phyloP scores from a whole-genome alignment of 129 eudicot species.

The Helianthus tuberosus region DNA sequence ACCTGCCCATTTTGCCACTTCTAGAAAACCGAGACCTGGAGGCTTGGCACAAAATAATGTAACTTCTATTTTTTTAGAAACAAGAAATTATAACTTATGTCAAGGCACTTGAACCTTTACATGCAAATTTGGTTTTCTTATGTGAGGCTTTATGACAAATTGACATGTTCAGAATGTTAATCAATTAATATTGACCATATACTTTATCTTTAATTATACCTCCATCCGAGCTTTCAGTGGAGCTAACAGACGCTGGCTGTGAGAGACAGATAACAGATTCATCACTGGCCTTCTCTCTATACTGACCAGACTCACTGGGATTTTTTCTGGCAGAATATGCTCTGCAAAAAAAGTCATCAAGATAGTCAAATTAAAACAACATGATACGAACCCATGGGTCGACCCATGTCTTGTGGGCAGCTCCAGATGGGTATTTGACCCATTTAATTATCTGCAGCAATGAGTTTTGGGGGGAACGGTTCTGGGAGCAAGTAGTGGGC shows the following conservation, averaged over 20 bases:
- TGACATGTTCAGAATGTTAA: background rate
- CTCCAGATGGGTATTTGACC: no score
- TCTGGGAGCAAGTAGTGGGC: no score
- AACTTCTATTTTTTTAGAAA: background rate
- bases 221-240: conserved; percentile 69
- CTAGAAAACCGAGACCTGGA: background rate
- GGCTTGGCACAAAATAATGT: background rate
- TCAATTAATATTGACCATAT: conserved; percentile 7
- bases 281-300: conserved; percentile 45
- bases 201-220: conserved; percentile 33
- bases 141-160: conserved; percentile 3
- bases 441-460: no score
- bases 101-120: background rate
- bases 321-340: conserved; percentile 29
- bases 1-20: conserved; percentile 14
- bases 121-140: conserved; percentile 9
- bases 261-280: conserved; percentile 54
- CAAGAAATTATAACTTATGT: background rate
- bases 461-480: no score
- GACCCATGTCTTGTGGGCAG: no score
- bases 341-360: conserved; percentile 36
- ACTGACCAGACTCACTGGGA: conserved; percentile 27
- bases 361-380: conserved; percentile 17
- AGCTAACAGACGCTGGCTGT: conserved; percentile 59
- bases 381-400: no score